Evolutionary conservation across 208 protist genomes (phyloP).

Genomic region (Herpetomonas tarakana): DNA sequence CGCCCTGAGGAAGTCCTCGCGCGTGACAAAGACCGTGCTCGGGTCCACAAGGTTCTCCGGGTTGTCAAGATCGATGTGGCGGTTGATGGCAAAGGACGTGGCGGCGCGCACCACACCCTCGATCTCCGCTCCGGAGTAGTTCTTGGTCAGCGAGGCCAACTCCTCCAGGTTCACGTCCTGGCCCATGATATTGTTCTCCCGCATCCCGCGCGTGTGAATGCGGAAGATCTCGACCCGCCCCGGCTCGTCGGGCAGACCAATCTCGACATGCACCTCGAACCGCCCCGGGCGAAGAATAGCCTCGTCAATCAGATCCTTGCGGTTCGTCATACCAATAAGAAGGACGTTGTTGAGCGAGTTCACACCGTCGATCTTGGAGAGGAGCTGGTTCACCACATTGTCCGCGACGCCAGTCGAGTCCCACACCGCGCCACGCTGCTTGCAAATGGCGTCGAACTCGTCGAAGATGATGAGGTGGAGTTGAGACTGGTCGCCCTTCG

Average conservation of each 20-base stretch:
- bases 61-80: conserved; percentile 86
- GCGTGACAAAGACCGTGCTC: conserved; percentile 55
- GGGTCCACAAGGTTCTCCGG: conserved; percentile 55
- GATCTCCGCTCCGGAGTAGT: conserved; percentile 98
- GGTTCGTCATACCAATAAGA: conserved; percentile 99
- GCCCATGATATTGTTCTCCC: conserved; percentile 85
- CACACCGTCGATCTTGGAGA: conserved; percentile 99
- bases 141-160: conserved; percentile 95
- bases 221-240: conserved; percentile 98
- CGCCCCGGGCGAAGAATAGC: conserved; percentile 98
- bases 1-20: conserved; percentile 69
- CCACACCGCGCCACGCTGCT: conserved; percentile 90
- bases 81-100: conserved; percentile 88
- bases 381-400: conserved; percentile 99
- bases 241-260: conserved; percentile 96
- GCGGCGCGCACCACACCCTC: conserved; percentile 89
- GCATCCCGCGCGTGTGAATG: conserved; percentile 98
- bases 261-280: conserved; percentile 99
- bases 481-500: conserved; percentile 93
- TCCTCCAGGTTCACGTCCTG: conserved; percentile 92
- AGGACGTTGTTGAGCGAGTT: conserved; percentile 99
- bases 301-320: conserved; percentile 99
- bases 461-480: conserved; percentile 99
- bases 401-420: conserved; percentile 97
- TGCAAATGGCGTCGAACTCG: conserved; percentile 99